These are phyloP conservation scores for Gigaspora rosea DNA, from an alignment of 192 early-diverging fungal species.

Conservation along the genomic window DNA sequence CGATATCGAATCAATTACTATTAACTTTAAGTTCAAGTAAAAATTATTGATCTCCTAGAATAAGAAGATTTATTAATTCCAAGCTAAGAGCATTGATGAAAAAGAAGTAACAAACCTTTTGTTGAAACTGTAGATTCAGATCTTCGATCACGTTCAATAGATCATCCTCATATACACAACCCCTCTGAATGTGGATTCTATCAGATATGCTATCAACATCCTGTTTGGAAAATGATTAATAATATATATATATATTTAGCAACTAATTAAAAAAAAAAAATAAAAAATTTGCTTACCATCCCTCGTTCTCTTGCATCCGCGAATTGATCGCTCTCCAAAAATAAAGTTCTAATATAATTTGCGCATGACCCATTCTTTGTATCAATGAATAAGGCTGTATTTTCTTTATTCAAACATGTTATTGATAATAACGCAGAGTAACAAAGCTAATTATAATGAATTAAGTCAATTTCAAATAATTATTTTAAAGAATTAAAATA, in stretches of 20 bases:
- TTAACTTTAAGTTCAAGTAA: conserved; percentile 19
- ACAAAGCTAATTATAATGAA: not conserved
- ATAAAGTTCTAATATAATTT: not conserved
- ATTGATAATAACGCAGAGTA: not conserved
- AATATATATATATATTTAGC: not conserved
- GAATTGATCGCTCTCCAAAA: conserved; percentile 15
- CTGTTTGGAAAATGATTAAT: not conserved
- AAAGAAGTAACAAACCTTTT: not conserved
- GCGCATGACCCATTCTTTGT: conserved; percentile 14
- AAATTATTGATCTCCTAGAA: not conserved
- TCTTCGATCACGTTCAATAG: not conserved
- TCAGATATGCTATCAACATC: not conserved
- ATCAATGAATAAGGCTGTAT: conserved; percentile 31
- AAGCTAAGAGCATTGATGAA: not conserved
- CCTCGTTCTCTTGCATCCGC: not conserved
- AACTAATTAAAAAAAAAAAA: not conserved
- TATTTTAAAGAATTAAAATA: not conserved
- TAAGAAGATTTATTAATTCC: not conserved
- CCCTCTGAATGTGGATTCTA: not conserved
- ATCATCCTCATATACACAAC: not conserved
- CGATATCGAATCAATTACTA: conserved; percentile 9
- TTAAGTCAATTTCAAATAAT: not conserved
- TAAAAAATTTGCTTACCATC: not conserved
- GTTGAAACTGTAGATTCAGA: not conserved
- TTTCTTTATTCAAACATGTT: not conserved